Base-by-base conservation (phyloP, 2,329 filamentous ascomycete species). In the Fusarium illudens region DNA sequence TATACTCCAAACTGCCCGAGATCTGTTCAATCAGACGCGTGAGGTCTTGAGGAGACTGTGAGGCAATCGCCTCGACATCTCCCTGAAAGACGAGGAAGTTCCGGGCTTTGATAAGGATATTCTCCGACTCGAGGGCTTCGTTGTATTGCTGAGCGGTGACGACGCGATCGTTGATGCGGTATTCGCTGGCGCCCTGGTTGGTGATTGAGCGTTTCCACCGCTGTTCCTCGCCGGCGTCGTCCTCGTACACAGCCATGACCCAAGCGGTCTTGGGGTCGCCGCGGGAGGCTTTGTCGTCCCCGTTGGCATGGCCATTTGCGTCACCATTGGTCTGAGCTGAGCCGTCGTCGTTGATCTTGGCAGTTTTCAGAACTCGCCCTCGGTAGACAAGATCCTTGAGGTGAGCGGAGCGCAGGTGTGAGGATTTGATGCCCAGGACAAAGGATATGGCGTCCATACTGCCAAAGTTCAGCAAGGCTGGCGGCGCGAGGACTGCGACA, bases 401-500 rank as follows among this genome's bases (percentile, higher is more conserved):
- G 75, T 98, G 94, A 33, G 93, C 89, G 4, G 96, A 99, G 75
- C 96, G 93, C 57, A 99, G 85, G 79, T 98, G 95, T n/a, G 95
- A 96, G 4, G 96, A 99, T 79, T 98, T 97, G 79, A 99, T 98
- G 70, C 96, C 96, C 60, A 99, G 88, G 62, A 99, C 96, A 80
- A 99, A 99, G 71, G 96, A 99, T 73, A 99, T 99, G 72, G 96
- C 96, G 79, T 99, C 96, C 96, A 99, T 99, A 63, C 93, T 96
- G 75, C 70, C 19, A 49, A 59, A 44, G 15, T 36, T 68, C 46
- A 68, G 58, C 29, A 25, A 49, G 36, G 60, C 19, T 27, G 20
- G 10, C 12, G 32, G 22, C 12, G 53, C 10, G 48, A 33, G 8
- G 25, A 50, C 50, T 32, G 46, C 32, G 15, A 33, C 19, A 32